Base-by-base conservation (phyloP, 1,284 basidiomycete species). In the Ganoderma sinense region DNA sequence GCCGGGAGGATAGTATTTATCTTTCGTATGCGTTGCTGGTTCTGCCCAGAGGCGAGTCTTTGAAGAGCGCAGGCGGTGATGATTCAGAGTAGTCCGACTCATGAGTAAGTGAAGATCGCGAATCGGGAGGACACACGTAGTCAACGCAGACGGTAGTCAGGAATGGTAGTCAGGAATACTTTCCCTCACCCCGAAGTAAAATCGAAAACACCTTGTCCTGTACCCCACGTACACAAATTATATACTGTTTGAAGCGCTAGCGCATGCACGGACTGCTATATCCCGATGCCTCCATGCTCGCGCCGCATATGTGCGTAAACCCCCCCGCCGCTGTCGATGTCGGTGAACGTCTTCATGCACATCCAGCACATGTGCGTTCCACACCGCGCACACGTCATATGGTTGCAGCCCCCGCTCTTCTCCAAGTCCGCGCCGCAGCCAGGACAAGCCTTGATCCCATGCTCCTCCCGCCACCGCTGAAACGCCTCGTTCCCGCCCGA, bases 381-480 rank as follows among this genome's bases (percentile, higher is more conserved):
- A 33, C 74, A 75, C 6, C 65, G 70, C 16, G 45, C 36, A 31
- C 74, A 75, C 8, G n/a, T 65, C 70, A 75, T 75, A 45, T 75
- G 74, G 65, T 75, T 75, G 64, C 74, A 75, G 8, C 74, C 74
- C 16, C 74, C 81, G 62, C 67, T 73, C 70, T 83, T 82, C 73
- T 82, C 76, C 51, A 83, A 76, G 63, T 77, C 75, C 4, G 76
- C 77, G 6, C 72, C 67, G 68, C 82, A 83, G 7, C 76, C 74
- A 3, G 82, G 82, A 67, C 82, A 84, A 26, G 75, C 64, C 73
- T 80, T 80, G 59, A 82, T 79, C 26, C 73, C 74, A 65, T 82
- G 71, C 64, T 71, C 74, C 58, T 74, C 74, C 29, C 75, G 73
- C 81, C 81, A 82, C 64, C 75, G 66, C 4, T 65, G 69, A 62